phyloP scores from a whole-genome alignment of 495 filamentous ascomycete species.

The Aspergillus baeticus region DNA sequence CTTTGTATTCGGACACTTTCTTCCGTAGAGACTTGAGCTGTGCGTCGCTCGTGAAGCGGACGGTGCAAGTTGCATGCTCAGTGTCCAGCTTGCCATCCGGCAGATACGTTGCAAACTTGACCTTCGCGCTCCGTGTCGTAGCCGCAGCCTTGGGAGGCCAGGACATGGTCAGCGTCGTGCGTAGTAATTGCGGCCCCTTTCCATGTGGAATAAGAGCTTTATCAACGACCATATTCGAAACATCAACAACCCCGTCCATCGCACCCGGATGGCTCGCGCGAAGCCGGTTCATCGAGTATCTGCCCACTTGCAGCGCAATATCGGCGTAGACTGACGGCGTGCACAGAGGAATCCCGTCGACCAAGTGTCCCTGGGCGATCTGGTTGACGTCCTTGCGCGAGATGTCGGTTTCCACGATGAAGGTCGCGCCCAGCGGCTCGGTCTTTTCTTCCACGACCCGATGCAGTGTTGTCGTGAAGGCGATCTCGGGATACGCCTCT shows the following conservation, averaged over 20 bases:
- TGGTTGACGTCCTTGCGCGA: constrained; percentile 24
- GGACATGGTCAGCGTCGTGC: background rate
- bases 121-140: background rate
- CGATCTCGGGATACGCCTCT: background rate
- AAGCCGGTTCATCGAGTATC: constrained; percentile 2
- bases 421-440: constrained; percentile 5
- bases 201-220: background rate
- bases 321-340: constrained; percentile 21
- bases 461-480: constrained; percentile 9
- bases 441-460: constrained; percentile 23
- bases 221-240: background rate
- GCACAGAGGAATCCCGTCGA: constrained; percentile 30
- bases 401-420: constrained; percentile 27
- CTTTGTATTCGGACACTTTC: background rate
- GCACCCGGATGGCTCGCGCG: background rate
- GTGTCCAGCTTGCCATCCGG: background rate
- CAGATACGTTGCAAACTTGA: background rate
- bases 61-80: background rate
- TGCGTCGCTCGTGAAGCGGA: background rate
- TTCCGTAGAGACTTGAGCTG: background rate
- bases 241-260: background rate
- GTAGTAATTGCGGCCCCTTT: background rate
- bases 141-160: constrained; percentile 3
- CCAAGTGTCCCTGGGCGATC: constrained; percentile 27
- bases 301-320: background rate